Evolutionary conservation across 2,329 filamentous ascomycete species (phyloP).

Genomic region (Harringtonia aguacate): DNA sequence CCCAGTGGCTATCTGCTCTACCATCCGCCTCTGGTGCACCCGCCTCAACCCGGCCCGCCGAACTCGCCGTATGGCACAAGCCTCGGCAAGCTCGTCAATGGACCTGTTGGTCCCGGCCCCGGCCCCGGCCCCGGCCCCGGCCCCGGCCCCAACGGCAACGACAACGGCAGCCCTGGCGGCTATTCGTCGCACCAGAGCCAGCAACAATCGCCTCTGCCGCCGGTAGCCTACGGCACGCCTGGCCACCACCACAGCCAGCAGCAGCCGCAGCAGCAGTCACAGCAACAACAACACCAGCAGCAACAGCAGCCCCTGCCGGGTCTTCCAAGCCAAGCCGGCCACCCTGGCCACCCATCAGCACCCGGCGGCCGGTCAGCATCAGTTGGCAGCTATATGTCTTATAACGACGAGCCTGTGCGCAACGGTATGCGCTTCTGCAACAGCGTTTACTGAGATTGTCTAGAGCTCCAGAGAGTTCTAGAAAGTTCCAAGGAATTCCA

Average conservation of each 20-base stretch:
- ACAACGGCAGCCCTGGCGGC: neutral
- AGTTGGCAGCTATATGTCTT: neutral
- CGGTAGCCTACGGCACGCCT: neutral
- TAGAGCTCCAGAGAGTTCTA: too few relatives aligned
- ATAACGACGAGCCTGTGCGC: neutral
- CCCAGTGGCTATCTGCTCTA: neutral
- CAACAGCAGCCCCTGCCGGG: neutral
- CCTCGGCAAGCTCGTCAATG: conserved; percentile 3
- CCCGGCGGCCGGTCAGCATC: neutral
- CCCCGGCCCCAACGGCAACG: neutral
- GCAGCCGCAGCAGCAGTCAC: neutral
- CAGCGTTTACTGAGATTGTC: neutral
- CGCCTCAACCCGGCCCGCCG: neutral
- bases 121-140: neutral
- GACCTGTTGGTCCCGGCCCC: neutral
- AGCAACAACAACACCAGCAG: neutral
- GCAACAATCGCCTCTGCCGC: neutral
- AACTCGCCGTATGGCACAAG: neutral
- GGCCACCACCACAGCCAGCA: neutral
- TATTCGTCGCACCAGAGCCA: too few relatives aligned
- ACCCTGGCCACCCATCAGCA: neutral
- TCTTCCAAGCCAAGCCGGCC: neutral
- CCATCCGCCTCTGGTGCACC: neutral
- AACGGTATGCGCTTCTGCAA: neutral
- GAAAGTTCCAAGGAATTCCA: too few relatives aligned